Conservation (phyloP, 1,139 yeast genomes). For the Candida labiduridarum region DNA sequence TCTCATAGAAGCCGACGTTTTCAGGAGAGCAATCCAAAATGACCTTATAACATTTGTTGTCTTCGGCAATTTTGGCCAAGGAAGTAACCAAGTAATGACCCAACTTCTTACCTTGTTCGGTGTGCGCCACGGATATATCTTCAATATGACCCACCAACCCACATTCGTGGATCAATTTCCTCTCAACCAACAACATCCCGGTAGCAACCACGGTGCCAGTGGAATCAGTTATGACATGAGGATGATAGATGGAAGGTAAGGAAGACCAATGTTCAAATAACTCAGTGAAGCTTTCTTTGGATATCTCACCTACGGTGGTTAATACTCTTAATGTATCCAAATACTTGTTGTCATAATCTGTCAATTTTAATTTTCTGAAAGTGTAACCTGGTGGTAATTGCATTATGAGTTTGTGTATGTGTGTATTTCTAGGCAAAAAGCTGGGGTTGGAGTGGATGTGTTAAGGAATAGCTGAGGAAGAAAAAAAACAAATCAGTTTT, state of each 20-base stretch:
- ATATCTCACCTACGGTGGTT: conserved; percentile 66
- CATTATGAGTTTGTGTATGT: conserved; percentile 10
- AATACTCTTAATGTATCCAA: conserved; percentile 53
- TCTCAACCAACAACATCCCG: conserved; percentile 56
- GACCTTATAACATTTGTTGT: conserved; percentile 79
- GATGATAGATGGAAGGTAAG: conserved; percentile 50
- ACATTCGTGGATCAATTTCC: conserved; percentile 71
- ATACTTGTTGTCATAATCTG: conserved; percentile 53
- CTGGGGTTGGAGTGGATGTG: neutral
- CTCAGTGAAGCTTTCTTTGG: conserved; percentile 41
- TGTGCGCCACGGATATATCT: conserved; percentile 79
- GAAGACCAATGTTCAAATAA: conserved; percentile 53
- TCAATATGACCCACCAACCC: conserved; percentile 94
- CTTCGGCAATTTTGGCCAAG: conserved; percentile 60
- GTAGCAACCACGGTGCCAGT: conserved; percentile 50
- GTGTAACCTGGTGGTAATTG: conserved; percentile 54
- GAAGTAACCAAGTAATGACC: conserved; percentile 69
- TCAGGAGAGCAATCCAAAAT: conserved; percentile 85
- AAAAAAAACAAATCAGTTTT: neutral
- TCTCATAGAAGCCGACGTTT: conserved; percentile 84
- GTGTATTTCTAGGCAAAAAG: conserved; percentile 2
- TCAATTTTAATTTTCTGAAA: conserved; percentile 47
- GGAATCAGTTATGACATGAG: conserved; percentile 58
- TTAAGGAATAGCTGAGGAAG: neutral
- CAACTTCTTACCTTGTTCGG: conserved; percentile 81